phyloP scores from a whole-genome alignment of 257 asterid genomes.

The Knoxia roxburghii region DNA sequence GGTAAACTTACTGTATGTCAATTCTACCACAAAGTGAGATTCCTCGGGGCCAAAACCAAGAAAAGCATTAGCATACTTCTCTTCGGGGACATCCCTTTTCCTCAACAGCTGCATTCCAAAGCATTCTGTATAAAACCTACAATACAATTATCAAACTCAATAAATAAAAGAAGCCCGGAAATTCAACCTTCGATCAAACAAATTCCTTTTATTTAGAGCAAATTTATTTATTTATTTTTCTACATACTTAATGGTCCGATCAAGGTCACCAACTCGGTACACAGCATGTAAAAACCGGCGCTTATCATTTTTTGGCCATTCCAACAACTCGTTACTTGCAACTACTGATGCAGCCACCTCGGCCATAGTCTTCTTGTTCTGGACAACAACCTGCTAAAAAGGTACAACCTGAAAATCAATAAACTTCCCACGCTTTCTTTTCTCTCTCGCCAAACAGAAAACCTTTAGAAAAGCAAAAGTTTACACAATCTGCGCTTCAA shows the following conservation, averaged over 20 bases:
- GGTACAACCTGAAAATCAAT: background rate
- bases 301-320: slow-evolving; percentile 88
- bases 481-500: no score
- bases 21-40: slow-evolving; percentile 79
- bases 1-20: slow-evolving; percentile 79
- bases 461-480: background rate
- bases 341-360: slow-evolving; percentile 45
- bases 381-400: background rate
- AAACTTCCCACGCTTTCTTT: no score
- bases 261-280: slow-evolving; percentile 96
- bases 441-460: background rate
- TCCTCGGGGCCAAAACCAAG: slow-evolving; percentile 99
- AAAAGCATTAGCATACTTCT: slow-evolving; percentile 91
- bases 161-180: background rate
- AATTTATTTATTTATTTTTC: background rate
- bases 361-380: slow-evolving; percentile 45
- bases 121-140: slow-evolving; percentile 88
- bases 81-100: slow-evolving; percentile 87
- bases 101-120: slow-evolving; percentile 92
- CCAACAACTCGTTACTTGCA: slow-evolving; percentile 66
- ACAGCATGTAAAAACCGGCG: slow-evolving; percentile 84
- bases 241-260: slow-evolving; percentile 81
- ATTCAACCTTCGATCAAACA: background rate
- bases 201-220: background rate
- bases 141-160: slow-evolving; percentile 10